These are phyloP conservation scores for Craspedostauros australis DNA, from an alignment of 108 stramenopile genomes.

Conservation along the genomic window DNA sequence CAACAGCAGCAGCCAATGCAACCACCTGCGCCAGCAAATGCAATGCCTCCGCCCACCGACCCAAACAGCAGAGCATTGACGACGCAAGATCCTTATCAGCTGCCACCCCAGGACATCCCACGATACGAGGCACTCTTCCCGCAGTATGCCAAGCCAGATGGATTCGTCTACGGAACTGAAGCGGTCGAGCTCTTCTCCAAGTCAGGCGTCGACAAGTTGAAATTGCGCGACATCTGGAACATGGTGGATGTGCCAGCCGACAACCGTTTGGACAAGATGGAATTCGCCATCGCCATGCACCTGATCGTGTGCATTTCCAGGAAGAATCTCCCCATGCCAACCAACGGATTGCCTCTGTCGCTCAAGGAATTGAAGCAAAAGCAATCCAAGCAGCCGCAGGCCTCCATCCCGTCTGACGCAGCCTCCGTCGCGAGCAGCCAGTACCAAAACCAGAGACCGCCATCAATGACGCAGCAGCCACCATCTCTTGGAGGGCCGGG, in stretches of 20 bases:
- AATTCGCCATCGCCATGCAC: constrained; percentile 95
- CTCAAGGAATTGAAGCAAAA: constrained; percentile 48
- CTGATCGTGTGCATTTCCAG: constrained; percentile 91
- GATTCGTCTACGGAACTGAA: constrained; percentile 79
- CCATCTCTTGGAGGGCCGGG: no score
- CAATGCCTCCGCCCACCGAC: constrained; percentile 13
- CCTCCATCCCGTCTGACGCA: constrained; percentile 1
- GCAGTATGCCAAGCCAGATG: constrained; percentile 70
- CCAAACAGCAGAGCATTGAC: constrained; percentile 40
- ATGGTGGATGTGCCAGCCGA: constrained; percentile 86
- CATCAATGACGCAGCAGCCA: constrained; percentile 3
- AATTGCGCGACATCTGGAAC: constrained; percentile 75
- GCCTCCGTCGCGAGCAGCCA: background rate
- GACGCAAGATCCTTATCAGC: constrained; percentile 70
- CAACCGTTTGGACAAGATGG: constrained; percentile 78
- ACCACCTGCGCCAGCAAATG: constrained; percentile 6
- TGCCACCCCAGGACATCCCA: constrained; percentile 67
- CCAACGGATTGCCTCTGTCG: constrained; percentile 43
- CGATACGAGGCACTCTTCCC: constrained; percentile 86
- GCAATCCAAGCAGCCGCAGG: constrained; percentile 3
- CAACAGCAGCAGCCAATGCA: constrained; percentile 12
- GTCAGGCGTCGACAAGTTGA: constrained; percentile 43
- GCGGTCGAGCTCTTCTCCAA: constrained; percentile 90
- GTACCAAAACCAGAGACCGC: background rate
- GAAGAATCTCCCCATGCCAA: constrained; percentile 67